phyloP scores from a whole-genome alignment of 805 yeast species.

The Candida railenensis region DNA sequence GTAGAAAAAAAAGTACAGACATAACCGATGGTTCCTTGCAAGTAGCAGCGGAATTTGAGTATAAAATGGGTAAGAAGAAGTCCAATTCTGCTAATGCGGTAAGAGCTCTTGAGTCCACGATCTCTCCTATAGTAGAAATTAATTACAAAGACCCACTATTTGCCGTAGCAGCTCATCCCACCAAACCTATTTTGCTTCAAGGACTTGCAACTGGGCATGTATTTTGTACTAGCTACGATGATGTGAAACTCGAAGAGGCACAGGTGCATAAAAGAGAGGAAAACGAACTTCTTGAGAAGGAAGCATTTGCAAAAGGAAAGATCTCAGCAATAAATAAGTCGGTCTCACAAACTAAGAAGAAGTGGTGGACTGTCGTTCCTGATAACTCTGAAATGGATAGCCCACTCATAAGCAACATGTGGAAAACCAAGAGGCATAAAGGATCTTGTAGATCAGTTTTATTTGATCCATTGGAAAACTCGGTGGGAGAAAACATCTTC shows the following conservation, averaged over 20 bases:
- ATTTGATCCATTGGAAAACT: constrained; percentile 52
- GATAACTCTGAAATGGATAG: constrained; percentile 26
- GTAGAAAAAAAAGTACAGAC: no score
- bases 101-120: constrained; percentile 28
- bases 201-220: constrained; percentile 87
- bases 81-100: constrained; percentile 26
- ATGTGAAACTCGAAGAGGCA: constrained; percentile 39
- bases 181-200: constrained; percentile 55
- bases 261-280: constrained; percentile 22
- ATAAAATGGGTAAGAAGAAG: constrained; percentile 22
- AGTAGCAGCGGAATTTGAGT: no score
- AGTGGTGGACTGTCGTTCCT: constrained; percentile 45
- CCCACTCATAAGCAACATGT: constrained; percentile 38
- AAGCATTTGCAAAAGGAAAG: constrained; percentile 22
- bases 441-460: constrained; percentile 77
- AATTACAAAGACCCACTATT: constrained; percentile 66
- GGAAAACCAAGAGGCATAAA: constrained; percentile 92
- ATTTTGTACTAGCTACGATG: constrained; percentile 57
- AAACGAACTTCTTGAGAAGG: constrained; percentile 19
- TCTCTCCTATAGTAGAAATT: constrained; percentile 46
- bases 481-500: constrained; percentile 52
- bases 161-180: constrained; percentile 76
- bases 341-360: constrained; percentile 35
- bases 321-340: constrained; percentile 21
- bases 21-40: no score